Base-by-base conservation (phyloP, 495 filamentous ascomycete species). In the Penicillium soppii region DNA sequence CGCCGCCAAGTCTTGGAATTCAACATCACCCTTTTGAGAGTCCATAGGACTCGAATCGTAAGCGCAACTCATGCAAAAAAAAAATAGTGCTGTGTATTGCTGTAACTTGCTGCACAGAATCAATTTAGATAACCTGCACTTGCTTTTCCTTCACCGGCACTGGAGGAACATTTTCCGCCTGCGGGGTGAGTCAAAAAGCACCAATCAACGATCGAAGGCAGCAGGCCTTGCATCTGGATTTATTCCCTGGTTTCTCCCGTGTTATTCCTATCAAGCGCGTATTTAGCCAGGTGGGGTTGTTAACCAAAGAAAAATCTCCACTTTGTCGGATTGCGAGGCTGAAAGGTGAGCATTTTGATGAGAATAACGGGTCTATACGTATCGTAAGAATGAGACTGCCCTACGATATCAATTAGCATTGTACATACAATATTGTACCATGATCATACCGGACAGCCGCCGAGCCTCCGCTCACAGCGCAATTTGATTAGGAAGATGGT, bases 121-220 rank as follows among this genome's bases (percentile, higher is more conserved):
- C 23, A 27, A 30, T 44, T 36, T 3, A 17, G 12, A 9, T 35
- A 15, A 16, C 5, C 23, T 22, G 16, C 3, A 19, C 22, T 29
- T 27, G 23, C 23, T 29, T 47, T 37, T 49, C 30, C 45, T 32
- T 56, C 53, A 56, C 53, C 53, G 53, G 53, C 22, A 47, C 29
- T 52, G 43, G 33, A 45, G 43, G 55, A 58, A 54, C 47, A 43
- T 27, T 57, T 65, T 63, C 66, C 62, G 63, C 62, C 50, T 65
- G 68, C 68, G 63, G 69, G 59, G 63, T 68, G 62, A 60, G 53
- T 55, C 43, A 50, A 55, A 33, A 20, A 20, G 39, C 45, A 39
- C 68, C 70, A 73, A 72, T 72, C 64, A 69, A 22, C 52, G 52
- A 35, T 45, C 15, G 50, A 41, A 58, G 47, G 54, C 48, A 45